Base-by-base conservation (phyloP, 75 land plant genomes). In the Cunninghamia lanceolata region DNA sequence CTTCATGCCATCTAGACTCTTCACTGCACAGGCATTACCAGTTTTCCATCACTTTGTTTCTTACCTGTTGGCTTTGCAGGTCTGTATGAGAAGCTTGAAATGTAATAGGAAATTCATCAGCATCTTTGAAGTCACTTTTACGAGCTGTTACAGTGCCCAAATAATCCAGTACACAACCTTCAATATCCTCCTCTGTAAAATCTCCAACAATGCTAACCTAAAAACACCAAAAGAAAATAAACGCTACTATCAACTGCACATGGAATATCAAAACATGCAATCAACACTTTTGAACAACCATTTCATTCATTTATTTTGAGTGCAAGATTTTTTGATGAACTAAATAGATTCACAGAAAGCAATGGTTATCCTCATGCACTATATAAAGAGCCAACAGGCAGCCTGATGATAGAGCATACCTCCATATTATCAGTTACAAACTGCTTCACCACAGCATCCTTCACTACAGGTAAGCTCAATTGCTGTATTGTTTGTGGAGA, bases 121-220 rank as follows among this genome's bases (percentile, higher is more conserved):
- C 68, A 25, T 53, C 87, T 86, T 82, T 87, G 38, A 71, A 47
- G 63, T 73, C 87, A 84, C 35, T 85, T 74, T 70, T 87, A 66
- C 75, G 45, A 54, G 94, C 85, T 70, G 85, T 86, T 35, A 98
- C 98, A 75, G 99, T 98, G 4, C 99, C 99, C 40, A 98, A 89
- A 82, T 95, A 98, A 88, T 98, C 99, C 54, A 98, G 92, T 85
- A 98, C 89, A 85, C 99, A 98, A 52, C 94, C 89, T 77, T 98
- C 98, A 42, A 98, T 90, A n/a, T 98, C 99, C 54, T 93, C 92
- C 82, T 95, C 96, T 38, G 95, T 91, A 91, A 98, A 98, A 85
- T 98, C 99, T 77, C 99, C 99, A 43, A 98, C 99, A 79, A 98
- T 89, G 86, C 96, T 98, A 35, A 98, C 95, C 99, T 98, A 91